Base-by-base conservation (phyloP, 345 rosid species). In the Turnera subulata region DNA sequence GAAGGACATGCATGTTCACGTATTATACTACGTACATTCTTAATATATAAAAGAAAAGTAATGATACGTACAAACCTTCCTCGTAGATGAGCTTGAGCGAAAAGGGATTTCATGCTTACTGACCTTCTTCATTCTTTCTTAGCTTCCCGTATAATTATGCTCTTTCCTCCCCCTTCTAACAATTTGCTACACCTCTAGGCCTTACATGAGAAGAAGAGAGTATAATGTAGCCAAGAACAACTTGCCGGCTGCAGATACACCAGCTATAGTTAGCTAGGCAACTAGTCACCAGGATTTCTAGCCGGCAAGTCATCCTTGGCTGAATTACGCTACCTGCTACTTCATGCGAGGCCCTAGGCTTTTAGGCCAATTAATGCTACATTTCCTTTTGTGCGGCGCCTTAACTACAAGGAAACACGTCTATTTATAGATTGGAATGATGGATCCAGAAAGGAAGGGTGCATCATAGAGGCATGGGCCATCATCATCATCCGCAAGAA, bases 271-370 rank as follows among this genome's bases (percentile, higher is more conserved):
- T n/a, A n/a, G n/a, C n/a, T n/a, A n/a, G n/a, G n/a, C n/a, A n/a
- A n/a, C n/a, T n/a, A n/a, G n/a, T n/a, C n/a, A n/a, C n/a, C n/a
- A n/a, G n/a, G n/a, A n/a, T n/a, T n/a, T n/a, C n/a, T n/a, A n/a
- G 68, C 61, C 72, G 79, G 82, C 82, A 78, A 78, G 79, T 78
- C 79, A 78, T 78, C 76, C 82, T 74, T 78, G 82, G 76, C 77
- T 78, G 72, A 55, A 63, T 33, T 50, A 58, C 66, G 62, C 50
- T 63, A 72, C 68, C 70, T 55, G 23, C 73, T 58, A 56, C 70
- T 65, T 67, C 82, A 67, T 56, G 79, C 56, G 62, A 68, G 70
- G 64, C 66, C 46, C 46, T 21, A 47, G 10, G 22, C 7, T 5
- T 12, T 1, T 20, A 14, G 26, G 11, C 26, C 51, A 10, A 22